Percentiles rank a stretch among this genome's conserved stretches.
Evolutionary conservation across 495 filamentous ascomycete genomes (phyloP).

Genomic region (Lichenothelia convexa): DNA sequence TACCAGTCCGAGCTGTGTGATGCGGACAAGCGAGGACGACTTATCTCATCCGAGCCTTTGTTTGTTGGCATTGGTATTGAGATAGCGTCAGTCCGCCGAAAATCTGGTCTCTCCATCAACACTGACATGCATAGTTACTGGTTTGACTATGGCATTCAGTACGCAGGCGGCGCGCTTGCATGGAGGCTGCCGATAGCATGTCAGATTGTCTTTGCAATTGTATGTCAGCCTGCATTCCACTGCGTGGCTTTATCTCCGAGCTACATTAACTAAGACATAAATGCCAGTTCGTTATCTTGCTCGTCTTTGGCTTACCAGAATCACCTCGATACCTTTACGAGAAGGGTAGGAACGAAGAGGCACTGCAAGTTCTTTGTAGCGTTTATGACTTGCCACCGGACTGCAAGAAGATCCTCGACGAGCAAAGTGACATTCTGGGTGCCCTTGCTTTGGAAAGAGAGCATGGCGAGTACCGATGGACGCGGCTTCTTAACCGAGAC

Average conservation of each 20-base stretch:
- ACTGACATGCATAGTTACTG: slow-evolving; percentile 2
- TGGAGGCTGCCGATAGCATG: slow-evolving; percentile 19
- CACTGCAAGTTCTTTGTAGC: slow-evolving; percentile 30
- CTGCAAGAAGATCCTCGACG: slow-evolving; percentile 25
- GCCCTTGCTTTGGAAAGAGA: slow-evolving; percentile 29
- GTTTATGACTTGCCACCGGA: slow-evolving; percentile 26
- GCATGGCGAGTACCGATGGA: slow-evolving; percentile 27
- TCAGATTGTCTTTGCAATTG: slow-evolving; percentile 16
- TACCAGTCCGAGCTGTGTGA: slow-evolving; percentile 18
- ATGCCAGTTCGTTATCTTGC: slow-evolving; percentile 13
- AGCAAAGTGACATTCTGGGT: slow-evolving; percentile 26
- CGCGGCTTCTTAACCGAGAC: slow-evolving; percentile 30
- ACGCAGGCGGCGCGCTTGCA: slow-evolving; percentile 11
- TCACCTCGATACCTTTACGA: slow-evolving; percentile 21
- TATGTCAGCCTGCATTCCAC: slow-evolving; percentile 1
- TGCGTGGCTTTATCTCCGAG: neutral
- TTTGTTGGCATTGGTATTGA: slow-evolving; percentile 20
- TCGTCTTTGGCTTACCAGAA: slow-evolving; percentile 20
- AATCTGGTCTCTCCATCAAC: too few species aligned
- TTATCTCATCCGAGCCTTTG: slow-evolving; percentile 16
- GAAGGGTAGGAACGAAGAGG: slow-evolving; percentile 25
- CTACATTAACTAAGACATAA: neutral
- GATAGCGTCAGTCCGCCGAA: slow-evolving; percentile 14
- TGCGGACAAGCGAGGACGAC: slow-evolving; percentile 13
- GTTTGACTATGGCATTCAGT: slow-evolving; percentile 15